Evolutionary conservation across 768 basidiomycete species (phyloP).

Genomic region (Mycena belliarum): DNA sequence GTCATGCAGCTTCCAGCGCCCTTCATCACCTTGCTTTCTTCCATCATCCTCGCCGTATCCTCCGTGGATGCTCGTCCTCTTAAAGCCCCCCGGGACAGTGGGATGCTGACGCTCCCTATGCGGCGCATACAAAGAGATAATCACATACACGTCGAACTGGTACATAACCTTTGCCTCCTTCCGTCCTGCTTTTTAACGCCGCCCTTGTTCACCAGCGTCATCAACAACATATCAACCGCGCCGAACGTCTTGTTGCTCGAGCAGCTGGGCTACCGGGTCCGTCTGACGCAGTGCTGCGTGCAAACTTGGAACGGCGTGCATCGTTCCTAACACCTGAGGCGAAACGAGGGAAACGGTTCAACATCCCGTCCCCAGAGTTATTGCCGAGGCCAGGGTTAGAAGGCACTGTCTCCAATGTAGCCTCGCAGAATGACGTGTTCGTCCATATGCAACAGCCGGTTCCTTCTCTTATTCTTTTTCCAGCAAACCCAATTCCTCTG

Average conservation of each 20-base stretch:
- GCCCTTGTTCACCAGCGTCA: slow-evolving; percentile 10
- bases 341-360: slow-evolving; percentile 16
- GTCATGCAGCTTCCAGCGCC: slow-evolving; percentile 12
- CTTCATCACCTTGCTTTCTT: slow-evolving; percentile 9
- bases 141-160: slow-evolving; percentile 11
- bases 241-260: slow-evolving; percentile 15
- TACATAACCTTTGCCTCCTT: not conserved
- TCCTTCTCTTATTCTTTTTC: not conserved
- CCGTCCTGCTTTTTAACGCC: not conserved
- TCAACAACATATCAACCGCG: slow-evolving; percentile 22
- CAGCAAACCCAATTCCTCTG: not conserved
- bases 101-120: slow-evolving; percentile 13
- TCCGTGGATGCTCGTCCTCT: slow-evolving; percentile 15
- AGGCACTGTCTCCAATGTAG: not conserved
- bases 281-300: slow-evolving; percentile 8
- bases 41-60: not conserved
- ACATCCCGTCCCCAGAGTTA: not conserved
- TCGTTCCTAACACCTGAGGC: not conserved
- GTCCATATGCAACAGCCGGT: not conserved
- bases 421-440: slow-evolving; percentile 2
- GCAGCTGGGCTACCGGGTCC: slow-evolving; percentile 7
- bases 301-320: slow-evolving; percentile 18
- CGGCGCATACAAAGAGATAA: not conserved
- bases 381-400: not conserved
- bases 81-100: not conserved